These are phyloP conservation scores for Ziziphus jujuba DNA, from an alignment of 306 rosid genomes.

Conservation along the genomic window DNA sequence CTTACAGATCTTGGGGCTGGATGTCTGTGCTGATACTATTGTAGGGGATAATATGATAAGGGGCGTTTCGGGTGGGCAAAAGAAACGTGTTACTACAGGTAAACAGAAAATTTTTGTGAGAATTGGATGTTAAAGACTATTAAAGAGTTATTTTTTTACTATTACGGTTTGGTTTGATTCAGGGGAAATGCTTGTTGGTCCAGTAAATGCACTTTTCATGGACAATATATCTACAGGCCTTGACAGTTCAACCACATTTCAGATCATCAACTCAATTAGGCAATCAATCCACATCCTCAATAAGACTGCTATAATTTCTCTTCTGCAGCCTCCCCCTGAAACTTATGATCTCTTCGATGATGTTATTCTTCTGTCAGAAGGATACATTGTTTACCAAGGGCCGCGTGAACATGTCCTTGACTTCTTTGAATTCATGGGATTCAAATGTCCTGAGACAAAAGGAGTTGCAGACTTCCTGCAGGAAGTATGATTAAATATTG, in stretches of 20 bases:
- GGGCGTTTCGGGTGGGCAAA: constrained; percentile 56
- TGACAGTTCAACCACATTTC: constrained; percentile 63
- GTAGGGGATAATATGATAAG: constrained; percentile 41
- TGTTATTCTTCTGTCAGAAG: constrained; percentile 54
- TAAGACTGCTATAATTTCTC: constrained; percentile 50
- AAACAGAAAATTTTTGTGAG: background rate
- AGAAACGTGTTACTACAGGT: constrained; percentile 54
- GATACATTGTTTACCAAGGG: constrained; percentile 57
- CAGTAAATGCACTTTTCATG: constrained; percentile 54
- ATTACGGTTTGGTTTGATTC: background rate
- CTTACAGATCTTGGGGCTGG: constrained; percentile 40
- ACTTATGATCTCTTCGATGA: constrained; percentile 58
- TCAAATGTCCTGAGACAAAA: constrained; percentile 56
- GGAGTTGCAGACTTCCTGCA: constrained; percentile 60
- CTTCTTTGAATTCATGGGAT: constrained; percentile 49
- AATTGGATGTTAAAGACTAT: background rate
- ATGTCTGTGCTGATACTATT: constrained; percentile 50
- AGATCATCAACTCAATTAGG: constrained; percentile 47
- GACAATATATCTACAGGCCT: constrained; percentile 57
- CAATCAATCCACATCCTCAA: constrained; percentile 43
- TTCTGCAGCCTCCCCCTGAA: constrained; percentile 64
- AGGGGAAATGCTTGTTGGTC: constrained; percentile 69
- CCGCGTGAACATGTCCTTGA: constrained; percentile 48
- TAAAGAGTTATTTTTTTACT: background rate
- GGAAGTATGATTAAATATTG: constrained; percentile 40